Percentiles rank a stretch among this genome's conserved stretches.
Conservation (phyloP, 2,329 filamentous ascomycete species). For the Aspergillus puulaauensis region DNA sequence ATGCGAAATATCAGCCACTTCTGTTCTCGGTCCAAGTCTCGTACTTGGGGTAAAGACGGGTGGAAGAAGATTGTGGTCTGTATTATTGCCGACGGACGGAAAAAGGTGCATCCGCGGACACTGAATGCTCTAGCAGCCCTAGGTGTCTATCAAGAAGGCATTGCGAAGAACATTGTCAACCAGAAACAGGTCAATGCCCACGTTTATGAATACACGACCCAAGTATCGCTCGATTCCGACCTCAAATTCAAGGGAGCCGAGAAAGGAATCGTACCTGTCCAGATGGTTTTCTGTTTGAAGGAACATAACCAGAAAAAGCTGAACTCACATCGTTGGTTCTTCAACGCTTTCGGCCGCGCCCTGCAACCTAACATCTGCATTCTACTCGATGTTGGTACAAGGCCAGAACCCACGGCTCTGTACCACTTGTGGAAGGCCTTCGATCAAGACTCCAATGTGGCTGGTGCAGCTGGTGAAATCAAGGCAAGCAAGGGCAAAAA, state of each 20-base stretch:
- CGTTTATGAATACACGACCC: constrained; percentile 98
- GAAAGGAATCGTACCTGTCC: constrained; percentile 96
- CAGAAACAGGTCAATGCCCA: constrained; percentile 92
- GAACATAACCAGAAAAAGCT: constrained; percentile 97
- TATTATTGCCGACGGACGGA: constrained; percentile 90
- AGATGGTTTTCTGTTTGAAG: constrained; percentile 98
- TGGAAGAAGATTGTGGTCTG: constrained; percentile 99
- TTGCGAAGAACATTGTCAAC: constrained; percentile 98
- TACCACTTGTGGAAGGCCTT: constrained; percentile 99
- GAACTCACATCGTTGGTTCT: constrained; percentile 98
- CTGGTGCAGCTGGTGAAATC: constrained; percentile 95
- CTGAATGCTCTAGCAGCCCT: constrained; percentile 93
- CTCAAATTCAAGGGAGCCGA: constrained; percentile 99
- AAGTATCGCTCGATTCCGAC: constrained; percentile 91
- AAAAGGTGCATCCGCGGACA: constrained; percentile 89
- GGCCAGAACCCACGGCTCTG: constrained; percentile 82
- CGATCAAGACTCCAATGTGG: constrained; percentile 95
- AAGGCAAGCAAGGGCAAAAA: constrained; percentile 91
- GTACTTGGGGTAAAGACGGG: constrained; percentile 94
- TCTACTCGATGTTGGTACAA: constrained; percentile 91
- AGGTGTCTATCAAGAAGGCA: constrained; percentile 97
- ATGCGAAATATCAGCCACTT: constrained; percentile 99
- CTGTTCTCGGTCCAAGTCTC: constrained; percentile 84
- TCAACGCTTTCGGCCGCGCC: constrained; percentile 92
- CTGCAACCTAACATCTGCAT: constrained; percentile 97